A percentile compares a stretch with the other conserved stretches of the same genome.
These are phyloP conservation scores for Candida koratica DNA, from an alignment of 805 yeast species.

Conservation along the genomic window DNA sequence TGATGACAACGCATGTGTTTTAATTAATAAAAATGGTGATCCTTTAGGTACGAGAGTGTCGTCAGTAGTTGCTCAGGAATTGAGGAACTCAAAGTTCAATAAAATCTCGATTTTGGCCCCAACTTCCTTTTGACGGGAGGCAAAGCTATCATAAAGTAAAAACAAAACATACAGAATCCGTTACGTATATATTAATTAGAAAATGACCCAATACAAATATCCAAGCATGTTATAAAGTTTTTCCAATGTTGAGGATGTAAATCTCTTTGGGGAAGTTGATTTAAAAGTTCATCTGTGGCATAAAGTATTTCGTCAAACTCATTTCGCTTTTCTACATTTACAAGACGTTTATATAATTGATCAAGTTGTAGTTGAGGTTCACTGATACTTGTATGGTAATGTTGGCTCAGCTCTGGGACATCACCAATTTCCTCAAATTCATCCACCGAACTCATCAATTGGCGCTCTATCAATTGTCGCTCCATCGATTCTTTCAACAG, in stretches of 20 bases:
- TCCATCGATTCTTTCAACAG: no score
- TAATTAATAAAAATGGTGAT: slow-evolving; percentile 87
- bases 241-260: slow-evolving; percentile 15
- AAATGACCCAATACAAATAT: slow-evolving; percentile 15
- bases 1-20: slow-evolving; percentile 96
- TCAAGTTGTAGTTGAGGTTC: slow-evolving; percentile 15
- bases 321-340: slow-evolving; percentile 3
- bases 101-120: slow-evolving; percentile 92
- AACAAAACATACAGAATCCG: no score
- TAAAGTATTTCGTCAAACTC: slow-evolving; percentile 16
- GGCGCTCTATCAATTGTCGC: no score
- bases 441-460: no score
- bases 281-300: slow-evolving; percentile 14
- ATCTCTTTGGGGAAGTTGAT: slow-evolving; percentile 14
- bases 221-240: slow-evolving; percentile 19
- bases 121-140: slow-evolving; percentile 43
- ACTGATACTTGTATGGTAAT: no score
- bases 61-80: slow-evolving; percentile 86
- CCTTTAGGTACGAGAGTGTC: slow-evolving; percentile 93
- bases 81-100: slow-evolving; percentile 75
- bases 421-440: no score
- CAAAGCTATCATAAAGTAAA: no score
- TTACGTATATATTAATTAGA: slow-evolving; percentile 5
- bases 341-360: slow-evolving; percentile 16
- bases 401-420: background rate